Evolutionary conservation across 148 eudicot species (phyloP), one percentile per base, ranked within the genome.

Genomic region (Arbutus unedo): DNA sequence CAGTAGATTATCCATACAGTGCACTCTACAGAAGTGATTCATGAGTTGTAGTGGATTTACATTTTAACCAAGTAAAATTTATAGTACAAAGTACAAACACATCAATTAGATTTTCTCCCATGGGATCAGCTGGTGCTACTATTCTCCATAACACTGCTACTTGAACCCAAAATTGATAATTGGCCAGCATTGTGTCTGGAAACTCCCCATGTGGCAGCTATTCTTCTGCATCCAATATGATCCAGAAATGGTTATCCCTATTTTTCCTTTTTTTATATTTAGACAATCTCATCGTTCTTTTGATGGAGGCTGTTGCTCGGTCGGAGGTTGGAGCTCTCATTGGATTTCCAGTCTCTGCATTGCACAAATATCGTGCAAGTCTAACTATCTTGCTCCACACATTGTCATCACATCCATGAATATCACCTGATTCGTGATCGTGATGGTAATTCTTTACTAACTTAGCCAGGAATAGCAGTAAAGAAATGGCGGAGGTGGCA

Each of bases 291-390:
- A 51, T 51, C 2, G 54, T 0, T 0, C 11, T 21, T 76, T 8
- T 48, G 59, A 7, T 62, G 11, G 64, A 44, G 1, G 47, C 45
- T 66, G 57, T 11, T n/a, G 48, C 74, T 44, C 2, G 31, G 8
- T 10, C 0, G 18, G 67, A 38, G 31, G 50, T 1, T 18, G 66
- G 38, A 41, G 10, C 8, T 51, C 15, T 81, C 60, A 54, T 10
- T n/a, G 54, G 77, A 74, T 41, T 75, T 71, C 43, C 16, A 53
- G 47, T 62, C 31, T 76, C 64, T 3, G 76, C 80, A 82, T 66
- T 66, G 2, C 14, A n/a, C 81, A 64, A 77, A 54, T 76, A 82
- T 14, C 3, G 23, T n/a, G 49, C 31, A 41, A 66, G 9, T 77
- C 44, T 14, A n/a, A 49, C 14, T 10, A n/a, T 49, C 59, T 77